Base-by-base conservation (phyloP, 2,329 filamentous ascomycete genomes). In the Fusarium sp. region DNA sequence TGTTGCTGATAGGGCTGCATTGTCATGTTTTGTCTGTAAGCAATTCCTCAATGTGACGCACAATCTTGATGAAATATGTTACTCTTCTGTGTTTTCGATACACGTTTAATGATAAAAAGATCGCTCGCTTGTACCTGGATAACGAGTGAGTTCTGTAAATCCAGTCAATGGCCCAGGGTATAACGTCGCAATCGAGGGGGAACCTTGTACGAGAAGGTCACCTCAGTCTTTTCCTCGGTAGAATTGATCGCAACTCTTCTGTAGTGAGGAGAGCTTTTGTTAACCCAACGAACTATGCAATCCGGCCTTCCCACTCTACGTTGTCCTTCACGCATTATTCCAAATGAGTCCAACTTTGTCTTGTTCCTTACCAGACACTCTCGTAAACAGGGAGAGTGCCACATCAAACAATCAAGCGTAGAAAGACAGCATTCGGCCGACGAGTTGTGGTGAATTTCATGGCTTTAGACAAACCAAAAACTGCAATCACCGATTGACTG, bases 151-250 rank as follows among this genome's bases (percentile, higher is more conserved):
- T 37, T 37, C 35, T 55, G 11, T 33, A 39, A 26, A 13, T 26
- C 14, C 37, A 45, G 73, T 72, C 50, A 72, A 72, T 10, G 35
- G 17, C 7, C 17, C n/a, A n/a, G 17, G 17, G 17, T 37, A n/a
- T n/a, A 37, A 19, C 35, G 9, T 37, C 9, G 17, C 17, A 37
- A 37, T n/a, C 17, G n/a, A n/a, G 35, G 19, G 7, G 17, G n/a
- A 37, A 76, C 76, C 43, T 80, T 77, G 68, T 81, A 82, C 30
- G 83, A 10, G 78, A 72, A 63, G 75, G 75, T 78, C 79, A 80
- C 81, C 69, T 82, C 79, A 28, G 77, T 72, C 68, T 81, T 87
- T 66, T 90, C 88, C 73, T 14, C 87, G 80, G 73, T 88, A 87
- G 5, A 84, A 67, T 28, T 37, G 17, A n/a, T 37, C n/a, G 6